These are phyloP conservation scores for Gamarada debralockiae DNA, from an alignment of 495 filamentous ascomycete species.

Conservation along the genomic window DNA sequence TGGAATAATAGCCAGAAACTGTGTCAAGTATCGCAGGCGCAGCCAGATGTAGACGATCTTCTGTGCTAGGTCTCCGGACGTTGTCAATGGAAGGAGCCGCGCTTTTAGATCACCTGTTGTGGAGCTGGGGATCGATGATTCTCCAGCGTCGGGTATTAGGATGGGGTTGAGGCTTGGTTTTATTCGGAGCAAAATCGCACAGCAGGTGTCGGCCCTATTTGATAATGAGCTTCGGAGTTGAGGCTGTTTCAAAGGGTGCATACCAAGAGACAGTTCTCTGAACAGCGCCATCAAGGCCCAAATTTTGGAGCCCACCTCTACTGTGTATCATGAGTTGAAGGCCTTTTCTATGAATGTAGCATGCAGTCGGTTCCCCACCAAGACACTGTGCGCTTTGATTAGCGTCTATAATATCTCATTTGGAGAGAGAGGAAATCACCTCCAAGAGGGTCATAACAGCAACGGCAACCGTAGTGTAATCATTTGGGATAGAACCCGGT, in stretches of 20 bases:
- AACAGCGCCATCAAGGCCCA: slow-evolving; percentile 3
- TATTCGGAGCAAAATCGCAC: slow-evolving; percentile 1
- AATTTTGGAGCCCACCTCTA: slow-evolving; percentile 5
- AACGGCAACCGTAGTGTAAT: slow-evolving; percentile 4
- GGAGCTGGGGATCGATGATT: slow-evolving; percentile 5
- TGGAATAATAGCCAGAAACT: not conserved
- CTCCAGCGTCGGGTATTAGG: slow-evolving; percentile 1
- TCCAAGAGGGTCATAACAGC: slow-evolving; percentile 10
- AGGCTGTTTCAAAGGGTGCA: not conserved
- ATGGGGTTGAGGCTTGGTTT: not conserved
- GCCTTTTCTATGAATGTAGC: slow-evolving; percentile 3
- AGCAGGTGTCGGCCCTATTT: slow-evolving; percentile 8
- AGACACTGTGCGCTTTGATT: not conserved
- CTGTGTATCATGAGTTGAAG: slow-evolving; percentile 2
- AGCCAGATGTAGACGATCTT: slow-evolving; percentile 7
- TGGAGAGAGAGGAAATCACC: not conserved
- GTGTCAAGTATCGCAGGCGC: slow-evolving; percentile 7
- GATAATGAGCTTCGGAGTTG: not conserved
- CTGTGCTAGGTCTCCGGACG: not conserved
- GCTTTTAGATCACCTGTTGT: not conserved
- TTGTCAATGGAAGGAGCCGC: not conserved
- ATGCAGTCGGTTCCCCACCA: not conserved
- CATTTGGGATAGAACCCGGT: not conserved
- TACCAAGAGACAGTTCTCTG: slow-evolving; percentile 7
- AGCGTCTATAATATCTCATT: not conserved